Percentiles rank a stretch among this genome's conserved stretches.
phyloP scores from a whole-genome alignment of 1,139 yeast species.

The Wickerhamomyces sp. region DNA sequence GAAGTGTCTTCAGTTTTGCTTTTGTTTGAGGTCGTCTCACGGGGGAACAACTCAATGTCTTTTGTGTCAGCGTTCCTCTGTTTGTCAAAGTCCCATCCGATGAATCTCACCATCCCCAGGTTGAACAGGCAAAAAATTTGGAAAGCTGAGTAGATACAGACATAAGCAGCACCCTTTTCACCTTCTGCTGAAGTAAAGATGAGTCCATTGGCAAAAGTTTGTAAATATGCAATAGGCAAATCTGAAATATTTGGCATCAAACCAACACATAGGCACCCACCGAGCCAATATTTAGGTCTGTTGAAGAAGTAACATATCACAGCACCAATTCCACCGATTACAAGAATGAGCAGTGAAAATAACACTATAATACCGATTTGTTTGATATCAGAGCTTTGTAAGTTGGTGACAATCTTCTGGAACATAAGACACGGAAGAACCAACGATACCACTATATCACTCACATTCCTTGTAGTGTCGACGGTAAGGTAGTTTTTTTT shows the following conservation, averaged over 20 bases:
- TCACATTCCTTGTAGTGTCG: slow-evolving; percentile 68
- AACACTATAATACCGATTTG: slow-evolving; percentile 61
- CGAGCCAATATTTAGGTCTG: slow-evolving; percentile 70
- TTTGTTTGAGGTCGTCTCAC: background rate
- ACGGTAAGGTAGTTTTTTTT: slow-evolving; percentile 63
- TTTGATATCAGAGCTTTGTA: slow-evolving; percentile 70
- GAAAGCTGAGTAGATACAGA: slow-evolving; percentile 70
- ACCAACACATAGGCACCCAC: slow-evolving; percentile 80
- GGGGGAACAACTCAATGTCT: background rate
- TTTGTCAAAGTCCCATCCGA: slow-evolving; percentile 58
- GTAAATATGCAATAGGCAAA: slow-evolving; percentile 86
- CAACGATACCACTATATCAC: slow-evolving; percentile 64
- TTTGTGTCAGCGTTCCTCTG: slow-evolving; percentile 9
- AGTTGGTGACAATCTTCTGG: slow-evolving; percentile 66
- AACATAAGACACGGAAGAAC: slow-evolving; percentile 79
- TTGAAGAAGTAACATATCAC: slow-evolving; percentile 9
- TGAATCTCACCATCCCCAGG: slow-evolving; percentile 66
- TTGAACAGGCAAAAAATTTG: slow-evolving; percentile 72
- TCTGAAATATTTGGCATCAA: slow-evolving; percentile 75
- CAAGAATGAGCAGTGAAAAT: slow-evolving; percentile 8
- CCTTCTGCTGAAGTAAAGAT: slow-evolving; percentile 57
- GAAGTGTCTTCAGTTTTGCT: background rate
- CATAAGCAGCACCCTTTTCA: slow-evolving; percentile 78
- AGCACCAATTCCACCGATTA: slow-evolving; percentile 17
- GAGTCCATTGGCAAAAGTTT: slow-evolving; percentile 67